Evolutionary conservation across 2,329 filamentous ascomycete species (phyloP).

Genomic region (Cladophialophora exuberans): DNA sequence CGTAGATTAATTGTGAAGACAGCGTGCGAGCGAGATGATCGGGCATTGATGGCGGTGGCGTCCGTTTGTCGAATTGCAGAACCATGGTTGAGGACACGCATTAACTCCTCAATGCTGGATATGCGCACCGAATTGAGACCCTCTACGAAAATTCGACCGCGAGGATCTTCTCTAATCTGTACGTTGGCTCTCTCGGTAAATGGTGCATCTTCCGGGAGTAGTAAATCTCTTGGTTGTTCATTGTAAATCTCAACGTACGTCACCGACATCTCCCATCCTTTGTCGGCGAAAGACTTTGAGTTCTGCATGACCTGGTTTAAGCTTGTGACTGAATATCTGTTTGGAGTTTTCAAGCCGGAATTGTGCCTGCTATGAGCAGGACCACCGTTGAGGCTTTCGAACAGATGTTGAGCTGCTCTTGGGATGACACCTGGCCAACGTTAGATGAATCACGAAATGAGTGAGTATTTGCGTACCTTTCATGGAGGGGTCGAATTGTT

Average conservation of each 20-base stretch:
- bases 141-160: conserved; percentile 91
- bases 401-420: conserved; percentile 81
- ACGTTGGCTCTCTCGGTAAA: conserved; percentile 73
- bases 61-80: conserved; percentile 96
- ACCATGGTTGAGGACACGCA: conserved; percentile 87
- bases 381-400: conserved; percentile 76
- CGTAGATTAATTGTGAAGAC: conserved; percentile 95
- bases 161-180: conserved; percentile 91
- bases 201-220: conserved; percentile 75
- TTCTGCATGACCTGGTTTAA: conserved; percentile 44
- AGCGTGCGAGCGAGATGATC: conserved; percentile 95
- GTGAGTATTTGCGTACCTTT: conserved; percentile 67
- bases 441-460: background rate
- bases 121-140: conserved; percentile 86
- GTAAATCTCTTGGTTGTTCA: conserved; percentile 87
- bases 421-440: conserved; percentile 81
- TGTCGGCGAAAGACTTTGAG: conserved; percentile 59
- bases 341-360: conserved; percentile 77
- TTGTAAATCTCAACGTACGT: conserved; percentile 99
- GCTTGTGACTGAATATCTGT: conserved; percentile 70
- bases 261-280: conserved; percentile 87
- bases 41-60: conserved; percentile 94
- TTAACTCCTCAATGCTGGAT: conserved; percentile 87
- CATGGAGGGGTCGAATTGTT: conserved; percentile 69
- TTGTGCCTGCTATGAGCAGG: conserved; percentile 59